phyloP scores from a whole-genome alignment of 192 early-diverging fungal genomes.

The Jimgerdemannia lactiflua region DNA sequence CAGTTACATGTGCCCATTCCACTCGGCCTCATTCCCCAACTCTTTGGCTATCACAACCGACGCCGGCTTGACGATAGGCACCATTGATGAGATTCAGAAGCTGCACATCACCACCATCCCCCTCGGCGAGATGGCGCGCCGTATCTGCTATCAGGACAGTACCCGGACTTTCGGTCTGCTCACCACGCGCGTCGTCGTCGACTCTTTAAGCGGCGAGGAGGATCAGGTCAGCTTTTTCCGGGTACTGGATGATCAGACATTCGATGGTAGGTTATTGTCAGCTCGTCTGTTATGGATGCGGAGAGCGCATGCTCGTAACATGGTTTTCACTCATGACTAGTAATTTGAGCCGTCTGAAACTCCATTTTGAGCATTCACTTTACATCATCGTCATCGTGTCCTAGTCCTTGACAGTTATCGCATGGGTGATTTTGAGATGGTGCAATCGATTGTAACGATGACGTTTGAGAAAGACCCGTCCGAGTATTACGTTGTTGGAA shows the following conservation, averaged over 20 bases:
- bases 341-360: no score
- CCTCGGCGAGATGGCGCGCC: conserved; percentile 64
- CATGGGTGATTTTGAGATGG: conserved; percentile 35
- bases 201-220: conserved; percentile 20
- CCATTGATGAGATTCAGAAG: conserved; percentile 78
- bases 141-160: conserved; percentile 63
- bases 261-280: conserved; percentile 74
- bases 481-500: conserved; percentile 75
- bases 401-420: conserved; percentile 41
- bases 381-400: background rate
- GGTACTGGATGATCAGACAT: conserved; percentile 69
- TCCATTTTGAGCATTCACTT: no score
- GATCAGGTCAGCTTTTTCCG: background rate
- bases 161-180: conserved; percentile 62
- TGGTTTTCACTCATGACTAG: no score
- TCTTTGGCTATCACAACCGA: conserved; percentile 66
- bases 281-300: no score
- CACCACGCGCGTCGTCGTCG: conserved; percentile 35
- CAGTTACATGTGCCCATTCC: conserved; percentile 62
- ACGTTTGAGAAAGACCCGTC: conserved; percentile 33
- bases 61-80: conserved; percentile 63
- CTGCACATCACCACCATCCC: conserved; percentile 74
- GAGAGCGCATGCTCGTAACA: background rate
- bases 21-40: conserved; percentile 41
- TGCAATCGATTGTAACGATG: conserved; percentile 41